Percentiles rank a stretch among this genome's conserved stretches.
Conservation (phyloP, 352 stramenopile genomes). For the Phytophthora aleatoria region DNA sequence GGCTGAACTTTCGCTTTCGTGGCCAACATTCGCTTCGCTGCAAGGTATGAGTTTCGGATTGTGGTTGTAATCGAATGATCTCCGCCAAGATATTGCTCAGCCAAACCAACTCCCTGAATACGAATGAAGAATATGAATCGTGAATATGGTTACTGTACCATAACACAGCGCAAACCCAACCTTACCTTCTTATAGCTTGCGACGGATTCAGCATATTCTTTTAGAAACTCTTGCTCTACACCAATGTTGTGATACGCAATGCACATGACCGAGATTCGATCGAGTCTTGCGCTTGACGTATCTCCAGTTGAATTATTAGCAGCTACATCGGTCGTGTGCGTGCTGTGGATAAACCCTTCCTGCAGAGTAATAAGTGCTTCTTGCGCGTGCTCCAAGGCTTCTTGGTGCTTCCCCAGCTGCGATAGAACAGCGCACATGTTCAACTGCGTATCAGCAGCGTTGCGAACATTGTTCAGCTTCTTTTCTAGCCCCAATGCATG, state of each 20-base stretch:
- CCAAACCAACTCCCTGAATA: slow-evolving; percentile 81
- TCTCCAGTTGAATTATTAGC: slow-evolving; percentile 3
- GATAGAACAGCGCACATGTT: slow-evolving; percentile 94
- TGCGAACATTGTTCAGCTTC: slow-evolving; percentile 64
- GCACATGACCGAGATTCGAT: slow-evolving; percentile 92
- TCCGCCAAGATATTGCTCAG: slow-evolving; percentile 87
- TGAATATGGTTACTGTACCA: not conserved
- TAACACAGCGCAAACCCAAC: not conserved
- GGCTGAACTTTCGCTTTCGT: slow-evolving; percentile 20
- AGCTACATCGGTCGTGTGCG: slow-evolving; percentile 7
- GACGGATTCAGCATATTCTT: slow-evolving; percentile 84
- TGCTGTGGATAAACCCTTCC: slow-evolving; percentile 80
- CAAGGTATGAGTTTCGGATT: slow-evolving; percentile 89
- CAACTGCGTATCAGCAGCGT: slow-evolving; percentile 92
- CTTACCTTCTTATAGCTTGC: slow-evolving; percentile 88
- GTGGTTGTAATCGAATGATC: slow-evolving; percentile 90
- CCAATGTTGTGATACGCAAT: slow-evolving; percentile 96
- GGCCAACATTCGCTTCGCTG: slow-evolving; percentile 69
- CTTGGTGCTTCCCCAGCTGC: slow-evolving; percentile 84
- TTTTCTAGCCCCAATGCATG: slow-evolving; percentile 90
- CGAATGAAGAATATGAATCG: not conserved
- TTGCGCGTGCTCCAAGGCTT: slow-evolving; percentile 89
- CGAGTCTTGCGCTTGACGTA: slow-evolving; percentile 33
- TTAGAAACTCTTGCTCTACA: slow-evolving; percentile 94
- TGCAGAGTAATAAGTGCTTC: slow-evolving; percentile 89